Evolutionary conservation across 176 grass and related monocot genomes (phyloP).

Genomic region (Ensete ventricosum): DNA sequence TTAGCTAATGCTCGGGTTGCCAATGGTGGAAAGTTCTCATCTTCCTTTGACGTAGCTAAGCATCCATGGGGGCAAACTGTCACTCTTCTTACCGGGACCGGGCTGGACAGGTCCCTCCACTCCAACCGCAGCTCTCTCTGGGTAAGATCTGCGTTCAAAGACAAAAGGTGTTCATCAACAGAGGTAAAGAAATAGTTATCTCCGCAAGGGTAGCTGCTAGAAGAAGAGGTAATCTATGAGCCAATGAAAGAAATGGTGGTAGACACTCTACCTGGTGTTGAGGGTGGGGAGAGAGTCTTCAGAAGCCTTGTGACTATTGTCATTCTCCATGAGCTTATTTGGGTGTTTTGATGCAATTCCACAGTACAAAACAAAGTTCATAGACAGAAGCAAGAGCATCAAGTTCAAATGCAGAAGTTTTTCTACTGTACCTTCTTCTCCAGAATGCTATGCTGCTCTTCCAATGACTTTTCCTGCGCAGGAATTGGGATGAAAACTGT

Average conservation of each 20-base stretch:
- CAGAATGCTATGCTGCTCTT: slow-evolving; percentile 41
- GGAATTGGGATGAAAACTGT: not conserved
- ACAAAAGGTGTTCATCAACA: not conserved
- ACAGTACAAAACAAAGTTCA: not conserved
- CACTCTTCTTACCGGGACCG: slow-evolving; percentile 15
- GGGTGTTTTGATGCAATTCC: not conserved
- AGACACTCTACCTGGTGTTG: slow-evolving; percentile 36
- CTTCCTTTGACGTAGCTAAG: slow-evolving; percentile 18
- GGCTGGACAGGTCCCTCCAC: slow-evolving; percentile 16
- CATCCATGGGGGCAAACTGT: slow-evolving; percentile 50
- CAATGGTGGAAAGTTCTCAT: slow-evolving; percentile 1
- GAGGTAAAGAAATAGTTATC: not conserved
- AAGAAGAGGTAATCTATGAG: too few species aligned
- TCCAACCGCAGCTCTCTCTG: slow-evolving; percentile 7
- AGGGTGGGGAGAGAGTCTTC: slow-evolving; percentile 26
- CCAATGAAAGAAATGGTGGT: too few species aligned
- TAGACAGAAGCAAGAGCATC: not conserved
- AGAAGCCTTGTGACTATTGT: slow-evolving; percentile 19
- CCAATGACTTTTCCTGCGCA: slow-evolving; percentile 56
- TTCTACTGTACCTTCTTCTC: slow-evolving; percentile 34
- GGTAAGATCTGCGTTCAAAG: slow-evolving; percentile 23
- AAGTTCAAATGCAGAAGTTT: not conserved
- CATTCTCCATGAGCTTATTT: slow-evolving; percentile 18
- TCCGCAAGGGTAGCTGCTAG: not conserved
- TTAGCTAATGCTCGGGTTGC: not conserved